phyloP scores from a whole-genome alignment of 495 filamentous ascomycete genomes.

The Sporormia fimetaria region DNA sequence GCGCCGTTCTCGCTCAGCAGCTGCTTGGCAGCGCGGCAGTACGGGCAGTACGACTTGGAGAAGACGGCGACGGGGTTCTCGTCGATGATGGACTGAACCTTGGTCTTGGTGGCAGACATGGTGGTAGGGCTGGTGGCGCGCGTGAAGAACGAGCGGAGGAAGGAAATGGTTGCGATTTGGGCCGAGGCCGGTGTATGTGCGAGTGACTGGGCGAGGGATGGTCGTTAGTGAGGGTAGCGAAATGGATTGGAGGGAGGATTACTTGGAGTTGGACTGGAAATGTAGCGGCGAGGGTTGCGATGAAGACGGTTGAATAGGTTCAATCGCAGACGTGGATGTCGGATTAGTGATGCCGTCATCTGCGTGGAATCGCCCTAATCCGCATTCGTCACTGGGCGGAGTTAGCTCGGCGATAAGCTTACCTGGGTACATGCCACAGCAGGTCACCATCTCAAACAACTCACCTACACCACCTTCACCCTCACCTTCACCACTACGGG shows the following conservation, averaged over 20 bases:
- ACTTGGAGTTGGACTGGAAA: conserved; percentile 8
- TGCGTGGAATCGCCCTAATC: background rate
- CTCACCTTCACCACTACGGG: no score
- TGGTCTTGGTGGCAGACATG: conserved; percentile 78
- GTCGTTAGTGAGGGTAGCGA: background rate
- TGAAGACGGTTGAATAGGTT: background rate
- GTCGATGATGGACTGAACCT: conserved; percentile 78
- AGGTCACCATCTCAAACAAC: no score
- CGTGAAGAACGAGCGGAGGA: conserved; percentile 68
- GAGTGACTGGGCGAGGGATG: background rate
- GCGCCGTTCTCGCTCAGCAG: conserved; percentile 58
- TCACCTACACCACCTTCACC: no score
- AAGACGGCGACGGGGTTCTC: conserved; percentile 92
- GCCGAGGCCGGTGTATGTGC: background rate
- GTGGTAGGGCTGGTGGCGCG: conserved; percentile 46
- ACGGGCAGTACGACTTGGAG: conserved; percentile 94
- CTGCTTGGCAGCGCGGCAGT: conserved; percentile 70
- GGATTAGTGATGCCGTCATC: conserved; percentile 10
- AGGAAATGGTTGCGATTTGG: conserved; percentile 36
- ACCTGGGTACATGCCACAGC: background rate
- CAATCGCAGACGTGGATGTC: background rate
- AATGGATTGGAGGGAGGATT: background rate
- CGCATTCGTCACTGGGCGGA: background rate
- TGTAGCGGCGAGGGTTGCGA: background rate
- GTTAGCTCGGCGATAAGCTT: conserved; percentile 3